A percentile compares a stretch with the other conserved stretches of the same genome.
phyloP scores from a whole-genome alignment of 768 basidiomycete genomes.

The Boletellus ananas region DNA sequence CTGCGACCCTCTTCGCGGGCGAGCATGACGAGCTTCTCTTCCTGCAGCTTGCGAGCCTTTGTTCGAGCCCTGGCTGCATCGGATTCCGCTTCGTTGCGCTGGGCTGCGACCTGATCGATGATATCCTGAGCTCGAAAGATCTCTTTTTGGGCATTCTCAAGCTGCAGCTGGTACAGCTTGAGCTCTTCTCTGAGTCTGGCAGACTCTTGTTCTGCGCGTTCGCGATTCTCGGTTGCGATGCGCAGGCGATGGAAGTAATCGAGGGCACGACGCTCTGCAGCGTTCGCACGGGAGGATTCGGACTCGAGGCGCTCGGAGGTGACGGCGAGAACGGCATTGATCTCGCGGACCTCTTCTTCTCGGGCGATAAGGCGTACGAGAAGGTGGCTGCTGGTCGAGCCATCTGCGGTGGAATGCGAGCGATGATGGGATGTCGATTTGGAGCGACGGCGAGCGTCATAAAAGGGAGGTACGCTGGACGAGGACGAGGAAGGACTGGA shows the following conservation, averaged over 20 bases:
- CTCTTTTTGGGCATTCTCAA: constrained; percentile 43
- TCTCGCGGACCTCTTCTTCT: constrained; percentile 31
- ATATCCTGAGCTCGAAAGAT: constrained; percentile 41
- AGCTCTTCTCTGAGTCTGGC: constrained; percentile 40
- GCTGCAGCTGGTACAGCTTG: constrained; percentile 42
- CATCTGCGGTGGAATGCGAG: constrained; percentile 26
- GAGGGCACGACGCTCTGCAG: constrained; percentile 45
- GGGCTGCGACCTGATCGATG: constrained; percentile 39
- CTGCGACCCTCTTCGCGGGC: constrained; percentile 44
- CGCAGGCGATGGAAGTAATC: constrained; percentile 43
- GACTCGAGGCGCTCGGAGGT: constrained; percentile 35
- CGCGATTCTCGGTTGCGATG: constrained; percentile 37
- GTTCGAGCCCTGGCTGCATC: constrained; percentile 43
- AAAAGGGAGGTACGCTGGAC: constrained; percentile 16
- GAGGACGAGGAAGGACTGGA: constrained; percentile 28
- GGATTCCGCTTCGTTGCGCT: constrained; percentile 44
- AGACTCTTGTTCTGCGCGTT: constrained; percentile 37
- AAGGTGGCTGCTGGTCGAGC: constrained; percentile 28
- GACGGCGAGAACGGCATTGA: constrained; percentile 26
- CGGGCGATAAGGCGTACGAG: constrained; percentile 27
- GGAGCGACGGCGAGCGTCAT: constrained; percentile 18
- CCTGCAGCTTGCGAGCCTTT: constrained; percentile 41
- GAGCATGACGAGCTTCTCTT: constrained; percentile 37
- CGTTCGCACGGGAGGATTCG: constrained; percentile 41
- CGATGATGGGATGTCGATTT: constrained; percentile 27